Conservation (phyloP, 768 basidiomycete genomes). For the Leucogyrophana mollusca region DNA sequence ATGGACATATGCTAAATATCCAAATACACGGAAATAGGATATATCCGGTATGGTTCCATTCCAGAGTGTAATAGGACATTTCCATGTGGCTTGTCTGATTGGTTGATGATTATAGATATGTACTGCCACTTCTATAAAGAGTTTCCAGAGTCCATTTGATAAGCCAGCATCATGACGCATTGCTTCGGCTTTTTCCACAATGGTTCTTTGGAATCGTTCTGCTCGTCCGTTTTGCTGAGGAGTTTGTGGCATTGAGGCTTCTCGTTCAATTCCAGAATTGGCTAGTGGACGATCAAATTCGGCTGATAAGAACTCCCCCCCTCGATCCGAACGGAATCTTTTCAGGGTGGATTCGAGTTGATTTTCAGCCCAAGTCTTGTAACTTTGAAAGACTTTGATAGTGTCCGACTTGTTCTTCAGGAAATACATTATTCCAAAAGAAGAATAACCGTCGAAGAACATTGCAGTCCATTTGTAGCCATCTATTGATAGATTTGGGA, state of each 20-base stretch:
- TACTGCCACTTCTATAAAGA: slow-evolving; percentile 12
- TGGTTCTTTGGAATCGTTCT: slow-evolving; percentile 26
- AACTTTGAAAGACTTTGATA: slow-evolving; percentile 6
- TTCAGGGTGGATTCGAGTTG: slow-evolving; percentile 1
- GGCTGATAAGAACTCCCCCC: slow-evolving; percentile 1
- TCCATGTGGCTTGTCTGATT: slow-evolving; percentile 5
- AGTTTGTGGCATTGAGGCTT: slow-evolving; percentile 12
- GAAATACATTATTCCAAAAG: too few species aligned
- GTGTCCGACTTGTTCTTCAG: slow-evolving; percentile 6
- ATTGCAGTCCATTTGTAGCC: too few species aligned
- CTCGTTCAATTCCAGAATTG: neutral
- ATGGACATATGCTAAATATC: slow-evolving; percentile 16
- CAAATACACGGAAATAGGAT: slow-evolving; percentile 17
- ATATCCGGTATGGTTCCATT: slow-evolving; percentile 8
- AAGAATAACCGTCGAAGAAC: too few species aligned
- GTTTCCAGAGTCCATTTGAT: slow-evolving; percentile 20
- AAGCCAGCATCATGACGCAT: slow-evolving; percentile 20
- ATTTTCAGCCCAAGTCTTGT: neutral
- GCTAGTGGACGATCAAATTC: neutral
- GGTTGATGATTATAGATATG: slow-evolving; percentile 15
- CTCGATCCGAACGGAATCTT: slow-evolving; percentile 1
- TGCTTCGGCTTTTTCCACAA: slow-evolving; percentile 19
- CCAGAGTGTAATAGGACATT: slow-evolving; percentile 7
- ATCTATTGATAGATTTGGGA: too few species aligned
- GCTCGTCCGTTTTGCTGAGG: slow-evolving; percentile 29